These are phyloP conservation scores for Epicoccum sorghinum DNA, from an alignment of 2,329 filamentous ascomycete genomes.

Conservation along the genomic window DNA sequence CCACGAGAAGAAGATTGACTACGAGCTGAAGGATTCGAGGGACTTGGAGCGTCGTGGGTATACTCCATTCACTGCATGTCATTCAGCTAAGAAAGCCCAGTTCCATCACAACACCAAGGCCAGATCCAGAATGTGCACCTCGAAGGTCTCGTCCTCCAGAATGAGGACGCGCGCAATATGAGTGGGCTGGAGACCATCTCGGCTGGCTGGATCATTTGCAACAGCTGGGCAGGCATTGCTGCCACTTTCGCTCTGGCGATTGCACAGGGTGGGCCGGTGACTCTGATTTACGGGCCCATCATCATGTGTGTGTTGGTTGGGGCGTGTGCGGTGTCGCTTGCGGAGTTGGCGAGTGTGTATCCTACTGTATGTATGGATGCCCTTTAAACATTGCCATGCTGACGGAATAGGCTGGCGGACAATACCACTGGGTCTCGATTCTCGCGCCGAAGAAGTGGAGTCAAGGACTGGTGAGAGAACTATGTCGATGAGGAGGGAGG, in stretches of 20 bases:
- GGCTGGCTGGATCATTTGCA: conserved; percentile 25
- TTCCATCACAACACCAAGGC: conserved; percentile 13
- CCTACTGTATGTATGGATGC: conserved; percentile 24
- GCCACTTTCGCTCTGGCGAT: conserved; percentile 22
- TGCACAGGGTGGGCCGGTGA: conserved; percentile 19
- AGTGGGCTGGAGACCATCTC: conserved; percentile 21
- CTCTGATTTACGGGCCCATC: conserved; percentile 22
- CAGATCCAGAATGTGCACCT: conserved; percentile 12
- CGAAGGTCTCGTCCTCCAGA: conserved; percentile 14
- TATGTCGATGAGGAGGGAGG: neutral
- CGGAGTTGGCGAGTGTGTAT: conserved; percentile 42
- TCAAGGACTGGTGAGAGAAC: conserved; percentile 14
- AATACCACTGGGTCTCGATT: conserved; percentile 28
- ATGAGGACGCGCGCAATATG: conserved; percentile 17
- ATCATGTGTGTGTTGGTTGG: conserved; percentile 22
- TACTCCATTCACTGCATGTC: neutral
- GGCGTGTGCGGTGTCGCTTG: conserved; percentile 17
- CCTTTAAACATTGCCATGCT: neutral
- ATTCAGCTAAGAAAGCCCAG: neutral
- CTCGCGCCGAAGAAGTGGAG: conserved; percentile 52
- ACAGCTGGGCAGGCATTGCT: conserved; percentile 25
- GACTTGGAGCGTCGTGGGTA: conserved; percentile 4
- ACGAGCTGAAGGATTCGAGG: neutral
- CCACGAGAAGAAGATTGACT: neutral
- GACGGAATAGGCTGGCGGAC: conserved; percentile 21